These are phyloP conservation scores for Coniochaeta sp. DNA, from an alignment of 2,329 filamentous ascomycete species.

Conservation along the genomic window DNA sequence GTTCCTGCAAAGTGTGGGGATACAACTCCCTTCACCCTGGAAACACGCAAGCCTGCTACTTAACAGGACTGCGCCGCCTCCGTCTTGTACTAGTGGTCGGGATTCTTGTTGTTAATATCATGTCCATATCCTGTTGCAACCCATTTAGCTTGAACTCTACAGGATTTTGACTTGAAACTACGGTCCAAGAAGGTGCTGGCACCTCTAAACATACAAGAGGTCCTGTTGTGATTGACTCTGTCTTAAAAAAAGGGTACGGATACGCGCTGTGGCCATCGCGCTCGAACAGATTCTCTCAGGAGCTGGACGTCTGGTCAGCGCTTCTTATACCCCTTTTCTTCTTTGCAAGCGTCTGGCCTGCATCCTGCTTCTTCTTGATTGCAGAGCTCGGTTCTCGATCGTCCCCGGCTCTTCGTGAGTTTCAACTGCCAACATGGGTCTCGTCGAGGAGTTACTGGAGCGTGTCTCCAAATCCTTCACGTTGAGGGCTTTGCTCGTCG, in stretches of 20 bases:
- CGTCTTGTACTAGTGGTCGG: background rate
- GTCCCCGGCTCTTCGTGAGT: background rate
- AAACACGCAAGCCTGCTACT: background rate
- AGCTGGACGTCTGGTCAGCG: background rate
- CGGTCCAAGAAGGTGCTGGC: background rate
- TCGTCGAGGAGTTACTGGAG: conserved; percentile 40
- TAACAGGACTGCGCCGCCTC: background rate
- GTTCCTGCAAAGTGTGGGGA: background rate
- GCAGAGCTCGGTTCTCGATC: background rate
- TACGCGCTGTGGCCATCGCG: too few relatives aligned
- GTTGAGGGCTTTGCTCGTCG: conserved; percentile 24
- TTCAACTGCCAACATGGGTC: conserved; percentile 31
- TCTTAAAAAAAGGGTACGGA: too few relatives aligned
- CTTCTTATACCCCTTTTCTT: background rate
- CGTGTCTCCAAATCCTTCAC: conserved; percentile 30
- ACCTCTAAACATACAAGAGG: background rate
- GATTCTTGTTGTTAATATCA: background rate
- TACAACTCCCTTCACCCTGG: background rate
- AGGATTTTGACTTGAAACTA: too few relatives aligned
- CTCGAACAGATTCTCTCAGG: background rate
- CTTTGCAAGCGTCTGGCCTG: background rate
- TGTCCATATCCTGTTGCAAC: too few relatives aligned
- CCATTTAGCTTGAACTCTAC: too few relatives aligned
- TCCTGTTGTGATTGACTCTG: too few relatives aligned
- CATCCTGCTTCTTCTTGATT: background rate